Evolutionary conservation across 2,329 filamentous ascomycete species (phyloP).

Genomic region (Beauveria pseudobassiana): DNA sequence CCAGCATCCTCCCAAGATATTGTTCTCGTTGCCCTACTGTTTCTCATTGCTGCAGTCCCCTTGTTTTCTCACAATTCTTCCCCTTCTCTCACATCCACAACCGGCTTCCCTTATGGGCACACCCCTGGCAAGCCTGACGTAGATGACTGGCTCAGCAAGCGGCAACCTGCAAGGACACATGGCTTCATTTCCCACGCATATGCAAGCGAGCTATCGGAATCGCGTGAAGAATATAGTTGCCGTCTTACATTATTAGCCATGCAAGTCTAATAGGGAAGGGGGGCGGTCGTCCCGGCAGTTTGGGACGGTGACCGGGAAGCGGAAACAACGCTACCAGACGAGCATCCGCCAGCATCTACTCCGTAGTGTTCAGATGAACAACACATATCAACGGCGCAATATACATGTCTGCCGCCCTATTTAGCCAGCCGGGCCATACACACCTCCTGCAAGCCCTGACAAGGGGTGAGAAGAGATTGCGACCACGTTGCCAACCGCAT

Average conservation of each 20-base stretch:
- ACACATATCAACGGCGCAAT: neutral
- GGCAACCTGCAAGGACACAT: neutral
- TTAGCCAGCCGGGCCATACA: neutral
- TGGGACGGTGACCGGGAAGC: neutral
- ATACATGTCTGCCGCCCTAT: neutral
- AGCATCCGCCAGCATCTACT: neutral
- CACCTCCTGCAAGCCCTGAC: too few species aligned
- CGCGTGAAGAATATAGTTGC: neutral
- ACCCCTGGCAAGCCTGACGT: too few species aligned
- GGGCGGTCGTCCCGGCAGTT: neutral
- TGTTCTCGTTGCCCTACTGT: too few species aligned
- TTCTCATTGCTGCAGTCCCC: too few species aligned
- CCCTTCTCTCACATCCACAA: too few species aligned
- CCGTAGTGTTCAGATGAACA: neutral
- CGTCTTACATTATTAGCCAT: neutral
- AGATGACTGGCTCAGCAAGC: too few species aligned
- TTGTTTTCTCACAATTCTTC: too few species aligned
- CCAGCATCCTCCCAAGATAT: too few species aligned
- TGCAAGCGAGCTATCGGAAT: slow-evolving; percentile 2
- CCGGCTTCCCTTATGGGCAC: too few species aligned
- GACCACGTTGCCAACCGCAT: neutral
- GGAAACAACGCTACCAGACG: neutral
- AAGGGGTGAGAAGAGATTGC: neutral
- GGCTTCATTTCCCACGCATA: neutral
- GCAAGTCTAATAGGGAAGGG: neutral